Conservation (phyloP, 441 rosid genomes). For the Rhodomyrtus psidioides region DNA sequence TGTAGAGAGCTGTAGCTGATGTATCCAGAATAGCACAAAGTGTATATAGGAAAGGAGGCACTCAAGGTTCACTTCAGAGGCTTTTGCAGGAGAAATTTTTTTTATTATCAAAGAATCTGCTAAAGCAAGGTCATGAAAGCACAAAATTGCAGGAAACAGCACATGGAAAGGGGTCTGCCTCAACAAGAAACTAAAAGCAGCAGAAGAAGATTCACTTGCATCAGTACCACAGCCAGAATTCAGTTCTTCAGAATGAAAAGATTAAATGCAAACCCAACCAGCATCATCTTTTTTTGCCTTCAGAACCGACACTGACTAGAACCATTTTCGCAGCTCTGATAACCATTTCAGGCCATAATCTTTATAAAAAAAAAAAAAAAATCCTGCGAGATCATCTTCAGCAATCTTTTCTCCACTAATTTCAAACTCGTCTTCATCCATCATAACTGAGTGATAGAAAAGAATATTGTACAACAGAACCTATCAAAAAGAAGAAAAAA, state of each 20-base stretch:
- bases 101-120: conserved; percentile 31
- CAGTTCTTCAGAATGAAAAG: conserved; percentile 27
- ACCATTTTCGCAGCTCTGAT: conserved; percentile 44
- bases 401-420: conserved; percentile 19
- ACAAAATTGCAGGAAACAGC: conserved; percentile 50
- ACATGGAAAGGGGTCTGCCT: conserved; percentile 72
- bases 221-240: conserved; percentile 17
- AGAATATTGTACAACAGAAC: not conserved
- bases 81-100: conserved; percentile 51
- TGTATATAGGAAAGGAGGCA: conserved; percentile 35
- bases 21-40: conserved; percentile 65
- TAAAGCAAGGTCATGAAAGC: conserved; percentile 20
- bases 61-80: conserved; percentile 36
- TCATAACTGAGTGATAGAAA: not conserved
- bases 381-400: conserved; percentile 20
- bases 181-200: conserved; percentile 52
- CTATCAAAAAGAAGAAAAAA: not conserved
- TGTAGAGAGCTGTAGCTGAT: conserved; percentile 43
- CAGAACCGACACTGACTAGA: conserved; percentile 20
- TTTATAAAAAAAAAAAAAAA: conserved; percentile 13
- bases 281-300: conserved; percentile 24
- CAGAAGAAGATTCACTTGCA: conserved; percentile 30
- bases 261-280: conserved; percentile 5
- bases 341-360: conserved; percentile 58
- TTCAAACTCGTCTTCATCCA: conserved; percentile 11